Base-by-base conservation (phyloP, 2,329 filamentous ascomycete genomes). In the Fonsecaea nubica region DNA sequence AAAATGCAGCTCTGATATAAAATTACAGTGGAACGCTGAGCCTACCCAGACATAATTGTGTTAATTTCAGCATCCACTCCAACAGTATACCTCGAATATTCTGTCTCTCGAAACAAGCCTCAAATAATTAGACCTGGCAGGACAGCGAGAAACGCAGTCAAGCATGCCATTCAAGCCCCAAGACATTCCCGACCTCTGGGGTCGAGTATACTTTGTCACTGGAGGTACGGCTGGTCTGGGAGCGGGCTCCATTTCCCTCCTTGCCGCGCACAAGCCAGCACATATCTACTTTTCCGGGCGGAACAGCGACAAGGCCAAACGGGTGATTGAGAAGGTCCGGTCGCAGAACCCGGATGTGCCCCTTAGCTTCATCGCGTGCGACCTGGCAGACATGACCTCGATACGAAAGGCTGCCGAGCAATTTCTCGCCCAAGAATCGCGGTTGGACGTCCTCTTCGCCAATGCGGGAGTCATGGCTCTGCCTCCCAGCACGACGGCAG, bases 311-410 rank as follows among this genome's bases (percentile, higher is more conserved):
- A 74, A 76, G 10, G 76, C 76, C 32, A 63, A 75, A 18, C 66
- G 60, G 3, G 74, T 77, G 13, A 78, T 80, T 64, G 68, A 75
- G 4, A 77, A 81, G 33, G 77, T 83, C 71, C 74, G 75, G 62
- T 62, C 64, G 32, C 65, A 60, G 21, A 33, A 67, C 18, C 68
- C 71, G 8, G 75, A 70, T 6, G 73, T 76, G 18, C 77, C 80
- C 62, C 79, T 86, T 62, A 75, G 77, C 45, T 78, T 79, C 67
- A 72, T 87, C 8, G 73, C 78, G 10, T 79, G 84, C 35, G 84
- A 87, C 69, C 77, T 87, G 13, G 72, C 80, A 0, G 85, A 83
- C 0, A 80, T 87, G 48, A 72, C 77, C 15, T 84, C 82, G 21
- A 79, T 86, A 70, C 78, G 76, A 3, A 69, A 74, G 1, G 83